phyloP scores from a whole-genome alignment of 768 basidiomycete species.

The Ramaria sp. region DNA sequence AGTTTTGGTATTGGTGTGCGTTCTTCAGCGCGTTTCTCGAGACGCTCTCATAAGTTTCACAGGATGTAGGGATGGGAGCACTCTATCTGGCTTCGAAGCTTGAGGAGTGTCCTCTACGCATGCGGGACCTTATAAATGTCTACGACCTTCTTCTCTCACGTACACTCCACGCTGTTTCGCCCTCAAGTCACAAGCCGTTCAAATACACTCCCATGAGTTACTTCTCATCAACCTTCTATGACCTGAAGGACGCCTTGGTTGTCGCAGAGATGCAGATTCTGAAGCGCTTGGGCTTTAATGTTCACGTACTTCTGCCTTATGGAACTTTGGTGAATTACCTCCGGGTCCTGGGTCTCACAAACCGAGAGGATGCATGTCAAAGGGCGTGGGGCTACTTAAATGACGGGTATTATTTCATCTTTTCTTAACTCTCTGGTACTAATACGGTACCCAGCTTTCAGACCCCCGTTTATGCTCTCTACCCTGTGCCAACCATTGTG shows the following conservation, averaged over 20 bases:
- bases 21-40: constrained; percentile 11
- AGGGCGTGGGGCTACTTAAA: constrained; percentile 93
- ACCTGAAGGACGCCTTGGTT: constrained; percentile 87
- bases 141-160: constrained; percentile 85
- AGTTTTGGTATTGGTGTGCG: constrained; percentile 89
- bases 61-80: constrained; percentile 88
- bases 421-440: constrained; percentile 3
- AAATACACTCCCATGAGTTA: constrained; percentile 79
- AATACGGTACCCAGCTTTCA: constrained; percentile 50
- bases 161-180: constrained; percentile 39
- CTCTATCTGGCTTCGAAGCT: constrained; percentile 83
- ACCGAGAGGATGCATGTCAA: constrained; percentile 55
- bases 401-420: constrained; percentile 61
- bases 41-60: not conserved
- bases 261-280: constrained; percentile 96
- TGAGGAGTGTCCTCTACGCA: constrained; percentile 83
- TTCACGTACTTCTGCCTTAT: constrained; percentile 87
- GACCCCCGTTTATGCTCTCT: constrained; percentile 85
- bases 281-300: constrained; percentile 92
- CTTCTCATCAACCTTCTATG: constrained; percentile 83
- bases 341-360: constrained; percentile 76
- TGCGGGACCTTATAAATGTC: constrained; percentile 90
- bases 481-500: constrained; percentile 83
- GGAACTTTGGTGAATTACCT: constrained; percentile 93
- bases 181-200: constrained; percentile 24